A percentile compares a stretch with the other conserved stretches of the same genome.
Conservation (phyloP, 805 yeast genomes). For the Candida maesae region DNA sequence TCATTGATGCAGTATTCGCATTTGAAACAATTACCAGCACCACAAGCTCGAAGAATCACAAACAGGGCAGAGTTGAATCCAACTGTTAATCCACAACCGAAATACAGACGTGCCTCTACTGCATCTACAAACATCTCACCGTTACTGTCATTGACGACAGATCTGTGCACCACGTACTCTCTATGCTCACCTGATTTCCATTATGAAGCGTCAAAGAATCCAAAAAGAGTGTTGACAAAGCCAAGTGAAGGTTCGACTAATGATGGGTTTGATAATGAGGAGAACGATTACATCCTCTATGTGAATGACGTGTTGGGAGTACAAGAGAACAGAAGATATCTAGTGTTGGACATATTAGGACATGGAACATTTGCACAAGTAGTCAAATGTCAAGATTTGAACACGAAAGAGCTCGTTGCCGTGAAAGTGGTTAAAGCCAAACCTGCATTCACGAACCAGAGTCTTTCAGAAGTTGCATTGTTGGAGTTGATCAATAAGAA, state of each 20-base stretch:
- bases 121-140: conserved; percentile 72
- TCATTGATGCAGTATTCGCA: conserved; percentile 25
- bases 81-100: conserved; percentile 54
- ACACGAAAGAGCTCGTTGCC: conserved; percentile 77
- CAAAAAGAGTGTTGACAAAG: conserved; percentile 87
- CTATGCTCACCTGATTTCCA: conserved; percentile 83
- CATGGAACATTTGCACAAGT: conserved; percentile 99
- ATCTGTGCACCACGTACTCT: conserved; percentile 73
- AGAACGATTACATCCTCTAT: conserved; percentile 85
- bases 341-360: conserved; percentile 88
- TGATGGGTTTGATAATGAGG: conserved; percentile 83
- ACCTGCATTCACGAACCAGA: conserved; percentile 87
- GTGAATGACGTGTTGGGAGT: conserved; percentile 92
- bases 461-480: conserved; percentile 83
- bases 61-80: conserved; percentile 58
- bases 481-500: conserved; percentile 75
- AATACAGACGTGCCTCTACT: conserved; percentile 65
- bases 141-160: conserved; percentile 69
- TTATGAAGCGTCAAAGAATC: conserved; percentile 81
- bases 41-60: conserved; percentile 42
- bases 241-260: conserved; percentile 81
- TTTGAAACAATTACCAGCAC: conserved; percentile 39
- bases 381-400: conserved; percentile 78
- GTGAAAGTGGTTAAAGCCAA: conserved; percentile 92
- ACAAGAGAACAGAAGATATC: conserved; percentile 78